Evolutionary conservation across 768 basidiomycete species (phyloP), one percentile per base, ranked within the genome.

Genomic region (Boletus rex-veris): DNA sequence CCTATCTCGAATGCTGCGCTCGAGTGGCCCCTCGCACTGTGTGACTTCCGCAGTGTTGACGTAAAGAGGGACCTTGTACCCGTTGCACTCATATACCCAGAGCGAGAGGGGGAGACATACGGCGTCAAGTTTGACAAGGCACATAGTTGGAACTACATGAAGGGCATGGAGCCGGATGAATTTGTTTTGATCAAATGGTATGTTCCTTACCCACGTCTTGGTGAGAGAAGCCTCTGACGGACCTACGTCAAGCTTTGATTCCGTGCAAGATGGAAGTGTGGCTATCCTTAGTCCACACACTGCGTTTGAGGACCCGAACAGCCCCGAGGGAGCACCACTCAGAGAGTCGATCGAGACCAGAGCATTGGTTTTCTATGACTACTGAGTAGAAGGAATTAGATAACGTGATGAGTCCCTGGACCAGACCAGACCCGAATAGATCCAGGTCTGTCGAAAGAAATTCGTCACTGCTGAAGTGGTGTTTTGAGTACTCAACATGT

Each of bases 1-100:
- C 80, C 80, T 1, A 78, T 81, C 60, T 60, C 68, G 16, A 66
- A 76, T 54, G 58, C 71, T 2, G 78, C 78, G 3, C 60, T 64
- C n/a, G 81, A 80, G 54, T 77, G 72, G 69, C 80, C 79, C 6
- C 72, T 82, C 36, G 73, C 75, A 11, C 67, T 78, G 0, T 77
- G 77, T 59, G 81, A 82, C 65, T 79, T 67, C 60, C 70, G 74
- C 12, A 75, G 69, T 51, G 65, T 80, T 7, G 70, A 79, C 55
- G 45, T 53, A 1, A 54, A 65, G 49, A 65, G 64, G 24, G 77
- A 80, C 54, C 59, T 81, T 12, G 42, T 73, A 0, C 61, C 77
- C 11, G 66, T 71, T 1, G 64, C 72, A 47, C 66, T 80, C 9
- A 53, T 64, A 46, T 79, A 77, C 57, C 72, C 74, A 1, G 71